Conservation (phyloP, 768 basidiomycete genomes). For the Coprinopsis sp. region DNA sequence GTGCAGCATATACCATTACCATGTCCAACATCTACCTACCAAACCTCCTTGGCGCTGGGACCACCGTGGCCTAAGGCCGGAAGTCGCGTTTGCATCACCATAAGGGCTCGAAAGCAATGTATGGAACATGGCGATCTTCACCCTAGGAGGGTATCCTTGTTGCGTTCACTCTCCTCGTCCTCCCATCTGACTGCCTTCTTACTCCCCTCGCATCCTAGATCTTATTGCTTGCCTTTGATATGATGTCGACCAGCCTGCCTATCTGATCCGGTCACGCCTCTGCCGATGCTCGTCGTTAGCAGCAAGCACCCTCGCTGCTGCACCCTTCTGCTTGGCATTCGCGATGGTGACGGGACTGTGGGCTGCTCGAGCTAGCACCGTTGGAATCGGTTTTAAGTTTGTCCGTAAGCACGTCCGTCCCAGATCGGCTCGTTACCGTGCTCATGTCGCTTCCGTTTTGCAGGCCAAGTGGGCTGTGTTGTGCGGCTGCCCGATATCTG, state of each 20-base stretch:
- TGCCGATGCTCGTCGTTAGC: slow-evolving; percentile 73
- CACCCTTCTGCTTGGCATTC: slow-evolving; percentile 69
- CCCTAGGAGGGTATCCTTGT: slow-evolving; percentile 84
- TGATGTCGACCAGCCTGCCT: slow-evolving; percentile 64
- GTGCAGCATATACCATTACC: slow-evolving; percentile 60
- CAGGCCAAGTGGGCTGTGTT: slow-evolving; percentile 86
- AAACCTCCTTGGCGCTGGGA: slow-evolving; percentile 69
- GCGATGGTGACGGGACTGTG: slow-evolving; percentile 50
- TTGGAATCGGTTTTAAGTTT: slow-evolving; percentile 75
- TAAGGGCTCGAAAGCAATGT: slow-evolving; percentile 58
- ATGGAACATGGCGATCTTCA: slow-evolving; percentile 86
- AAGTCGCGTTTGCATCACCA: slow-evolving; percentile 15
- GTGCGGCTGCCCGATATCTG: slow-evolving; percentile 89
- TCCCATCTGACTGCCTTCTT: background rate
- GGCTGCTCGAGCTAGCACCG: slow-evolving; percentile 62
- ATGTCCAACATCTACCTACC: slow-evolving; percentile 94
- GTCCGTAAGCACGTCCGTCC: slow-evolving; percentile 40
- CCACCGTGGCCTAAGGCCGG: slow-evolving; percentile 15
- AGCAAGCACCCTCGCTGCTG: slow-evolving; percentile 70
- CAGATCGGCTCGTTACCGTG: background rate
- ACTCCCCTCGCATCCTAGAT: background rate
- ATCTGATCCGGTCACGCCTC: slow-evolving; percentile 63
- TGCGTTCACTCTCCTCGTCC: slow-evolving; percentile 31
- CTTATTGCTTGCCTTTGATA: background rate
- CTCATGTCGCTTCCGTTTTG: background rate